Conservation (phyloP, 1,284 basidiomycete genomes). For the Cryptococcus hybrid region DNA sequence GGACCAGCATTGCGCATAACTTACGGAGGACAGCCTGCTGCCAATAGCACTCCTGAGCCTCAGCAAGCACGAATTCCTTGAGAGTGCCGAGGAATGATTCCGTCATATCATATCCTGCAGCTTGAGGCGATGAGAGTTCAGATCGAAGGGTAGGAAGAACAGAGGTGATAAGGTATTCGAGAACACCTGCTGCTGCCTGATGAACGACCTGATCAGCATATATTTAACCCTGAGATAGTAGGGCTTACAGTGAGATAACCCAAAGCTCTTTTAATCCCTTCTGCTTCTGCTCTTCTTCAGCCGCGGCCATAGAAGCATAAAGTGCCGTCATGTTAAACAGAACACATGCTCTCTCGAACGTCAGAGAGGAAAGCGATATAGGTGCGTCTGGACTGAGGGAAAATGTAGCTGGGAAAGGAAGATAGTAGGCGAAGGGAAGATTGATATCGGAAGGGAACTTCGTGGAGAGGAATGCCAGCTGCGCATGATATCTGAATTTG, state of each 20-base stretch:
- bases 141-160: conserved; percentile 60
- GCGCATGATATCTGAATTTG: conserved; percentile 74
- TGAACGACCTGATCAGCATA: neutral
- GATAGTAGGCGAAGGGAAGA: conserved; percentile 71
- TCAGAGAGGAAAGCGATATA: conserved; percentile 66
- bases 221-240: neutral
- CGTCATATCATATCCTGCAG: conserved; percentile 60
- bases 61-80: conserved; percentile 79
- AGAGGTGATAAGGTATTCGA: conserved; percentile 63
- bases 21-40: conserved; percentile 83
- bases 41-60: conserved; percentile 97
- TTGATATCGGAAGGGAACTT: conserved; percentile 69
- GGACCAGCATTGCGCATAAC: conserved; percentile 10
- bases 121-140: conserved; percentile 51
- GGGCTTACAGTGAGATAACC: conserved; percentile 65
- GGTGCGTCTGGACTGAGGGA: conserved; percentile 58
- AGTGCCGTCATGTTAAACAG: conserved; percentile 82
- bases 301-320: conserved; percentile 57
- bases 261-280: conserved; percentile 71
- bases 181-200: conserved; percentile 72
- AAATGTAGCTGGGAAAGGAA: conserved; percentile 60
- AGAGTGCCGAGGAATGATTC: conserved; percentile 63
- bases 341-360: conserved; percentile 72
- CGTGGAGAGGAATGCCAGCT: conserved; percentile 72
- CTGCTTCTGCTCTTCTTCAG: conserved; percentile 65